Base-by-base conservation (phyloP, 495 filamentous ascomycete genomes). In the Lichina pygmaea region DNA sequence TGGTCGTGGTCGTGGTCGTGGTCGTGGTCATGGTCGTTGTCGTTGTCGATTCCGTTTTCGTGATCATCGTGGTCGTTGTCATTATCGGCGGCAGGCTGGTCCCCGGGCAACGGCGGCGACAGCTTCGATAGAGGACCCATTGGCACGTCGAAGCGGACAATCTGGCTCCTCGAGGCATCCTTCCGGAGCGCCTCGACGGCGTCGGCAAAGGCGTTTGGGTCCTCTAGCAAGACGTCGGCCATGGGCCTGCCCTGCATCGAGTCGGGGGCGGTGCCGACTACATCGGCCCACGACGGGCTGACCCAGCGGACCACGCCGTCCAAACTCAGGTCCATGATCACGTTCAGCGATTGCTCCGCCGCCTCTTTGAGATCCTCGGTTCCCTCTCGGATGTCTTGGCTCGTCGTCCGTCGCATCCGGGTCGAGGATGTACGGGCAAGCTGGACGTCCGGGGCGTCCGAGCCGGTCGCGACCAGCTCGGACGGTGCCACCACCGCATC, bases 251-350 rank as follows among this genome's bases (percentile, higher is more conserved):
- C 80, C 44, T 78, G 65, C 43, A 94, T 75, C 10, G 77, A 69
- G 12, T 78, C 72, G 13, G 73, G 71, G 39, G 67, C 53, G 6
- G 81, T 84, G 43, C 89, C 89, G 42, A 95, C 76, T 41, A 97
- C 80, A 53, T 93, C 83, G 47, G 72, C 72, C 89, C 89, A 97
- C n/a, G 86, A 92, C 8, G 84, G 80, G 59, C 86, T 95, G 48
- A 89, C 86, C 83, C 91, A 95, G 55, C 81, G 73, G 52, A 97
- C 78, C 37, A 70, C 76, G 42, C 82, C 82, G 52, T 92, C 81
- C 42, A 95, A 66, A 52, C 78, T 81, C 44, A 97, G 70, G 58
- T 97, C 85, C 55, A 95, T 62, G 51, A 97, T 94, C 45, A 93
- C 79, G 61, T 93, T 95, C 55, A 89, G 65, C 8, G 82, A 93